Evolutionary conservation across 257 asterid genomes (phyloP), one percentile per base, ranked within the genome.

Genomic region (Scutellaria baicalensis): DNA sequence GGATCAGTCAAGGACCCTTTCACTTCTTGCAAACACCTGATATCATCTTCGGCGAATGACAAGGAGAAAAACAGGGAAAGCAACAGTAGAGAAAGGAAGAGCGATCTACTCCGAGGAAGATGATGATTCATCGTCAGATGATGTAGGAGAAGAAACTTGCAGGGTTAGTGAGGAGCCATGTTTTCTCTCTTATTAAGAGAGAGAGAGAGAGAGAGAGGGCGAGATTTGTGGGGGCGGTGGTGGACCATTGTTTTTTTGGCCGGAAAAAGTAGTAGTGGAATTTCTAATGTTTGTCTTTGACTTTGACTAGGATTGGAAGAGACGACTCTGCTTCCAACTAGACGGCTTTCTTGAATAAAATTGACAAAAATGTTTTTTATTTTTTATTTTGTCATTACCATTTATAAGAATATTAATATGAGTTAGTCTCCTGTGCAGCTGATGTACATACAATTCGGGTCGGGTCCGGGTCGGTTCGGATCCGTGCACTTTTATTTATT

Each of bases 141-240:
- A 33, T 5, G 8, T 8, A 12, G 45, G 60, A n/a, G n/a, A n/a
- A n/a, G 42, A 12, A 20, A 10, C 44, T 13, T 31, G 70, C 23
- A 43, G 58, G 40, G 58, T 57, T 54, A 69, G n/a, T n/a, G n/a
- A n/a, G n/a, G n/a, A n/a, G n/a, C n/a, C 74, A 72, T 80, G 10
- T 35, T 44, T 43, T 68, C 51, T 55, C 52, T 54, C 61, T 8
- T 27, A 20, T 58, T 35, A 63, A 62, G 51, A 33, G 50, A 31
- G 51, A 49, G 40, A 49, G 36, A 52, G 44, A 36, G 43, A 9
- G 44, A 17, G 6, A 60, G 64, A 51, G 38, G 42, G 2, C 23
- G 33, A 35, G n/a, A 10, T 9, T 62, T 12, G 44, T 6, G 44
- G 10, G 9, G 54, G 8, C 9, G 65, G 49, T 6, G 6, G n/a